Conservation (phyloP, 345 rosid genomes). For the Citrus australasica region DNA sequence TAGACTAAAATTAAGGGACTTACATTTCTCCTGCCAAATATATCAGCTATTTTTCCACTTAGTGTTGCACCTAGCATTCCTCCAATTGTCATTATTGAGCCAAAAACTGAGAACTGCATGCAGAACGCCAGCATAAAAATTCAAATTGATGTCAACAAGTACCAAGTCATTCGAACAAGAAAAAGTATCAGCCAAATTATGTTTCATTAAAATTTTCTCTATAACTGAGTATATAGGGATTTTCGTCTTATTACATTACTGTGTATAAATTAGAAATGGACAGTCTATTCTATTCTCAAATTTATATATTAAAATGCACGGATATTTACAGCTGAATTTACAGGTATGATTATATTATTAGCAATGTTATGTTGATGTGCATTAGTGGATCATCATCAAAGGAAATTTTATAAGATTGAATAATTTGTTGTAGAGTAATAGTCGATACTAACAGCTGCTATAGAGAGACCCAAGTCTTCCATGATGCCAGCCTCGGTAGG, state of each 20-base stretch:
- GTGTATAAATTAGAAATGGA: not conserved
- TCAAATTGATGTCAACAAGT: not conserved
- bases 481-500: slow-evolving; percentile 63
- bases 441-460: slow-evolving; percentile 42
- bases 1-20: not conserved
- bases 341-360: no score
- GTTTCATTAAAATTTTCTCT: no score
- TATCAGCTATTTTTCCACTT: slow-evolving; percentile 42
- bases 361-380: no score
- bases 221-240: no score
- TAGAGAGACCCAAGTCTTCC: slow-evolving; percentile 61
- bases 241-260: not conserved
- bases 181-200: not conserved
- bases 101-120: slow-evolving; percentile 59
- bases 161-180: not conserved
- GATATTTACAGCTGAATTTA: no score
- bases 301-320: no score
- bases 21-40: slow-evolving; percentile 45
- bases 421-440: not conserved
- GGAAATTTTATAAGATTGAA: not conserved
- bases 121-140: not conserved
- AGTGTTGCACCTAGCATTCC: slow-evolving; percentile 50
- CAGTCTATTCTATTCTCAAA: no score
- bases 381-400: no score
- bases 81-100: slow-evolving; percentile 53